Evolutionary conservation across 1,284 basidiomycete species (phyloP), one percentile per base, ranked within the genome.

Genomic region (Fomitopsis schrenkii): DNA sequence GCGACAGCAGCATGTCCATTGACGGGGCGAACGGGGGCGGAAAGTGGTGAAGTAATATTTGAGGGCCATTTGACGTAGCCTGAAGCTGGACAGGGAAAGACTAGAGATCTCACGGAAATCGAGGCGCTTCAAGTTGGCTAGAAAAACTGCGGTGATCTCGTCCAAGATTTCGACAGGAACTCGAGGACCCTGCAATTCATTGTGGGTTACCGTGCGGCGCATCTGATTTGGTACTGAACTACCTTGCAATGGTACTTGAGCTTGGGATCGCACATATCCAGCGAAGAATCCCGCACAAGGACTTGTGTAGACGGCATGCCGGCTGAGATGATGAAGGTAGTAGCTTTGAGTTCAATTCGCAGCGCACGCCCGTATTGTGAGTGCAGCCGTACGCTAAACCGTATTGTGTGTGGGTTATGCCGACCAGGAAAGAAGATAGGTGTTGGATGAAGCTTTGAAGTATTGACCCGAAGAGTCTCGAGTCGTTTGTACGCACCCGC

Each of bases 121-220:
- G 46, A 62, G 62, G 36, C 56, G 52, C n/a, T 63, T 53, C 38
- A 40, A 40, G 38, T 14, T 40, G 46, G 53, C 46, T 19, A 81
- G 65, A 7, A 74, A 67, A 19, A 71, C 64, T 10, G 72, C 67
- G 30, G 79, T 66, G 41, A 84, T 77, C 9, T 65, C 63, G 59
- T 82, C 81, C 5, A 83, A 61, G 0, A 83, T 63, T 70, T 84
- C 82, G 10, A 67, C 67, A 1, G 81, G 81, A 44, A 81, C n/a
- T 3, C 17, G 19, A 17, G 8, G 28, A 9, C 1, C 19, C 52
- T 54, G 36, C 22, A 22, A 2, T 15, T 19, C 22, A 6, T 36
- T 54, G 9, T 40, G 14, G 5, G 3, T 6, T 12, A 40, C 12
- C 38, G 5, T 14, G 5, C 9, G 5, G 12, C 4, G n/a, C 17